Conservation (phyloP, 139 green algal genomes). For the Chlamydomonas asymmetrica region DNA sequence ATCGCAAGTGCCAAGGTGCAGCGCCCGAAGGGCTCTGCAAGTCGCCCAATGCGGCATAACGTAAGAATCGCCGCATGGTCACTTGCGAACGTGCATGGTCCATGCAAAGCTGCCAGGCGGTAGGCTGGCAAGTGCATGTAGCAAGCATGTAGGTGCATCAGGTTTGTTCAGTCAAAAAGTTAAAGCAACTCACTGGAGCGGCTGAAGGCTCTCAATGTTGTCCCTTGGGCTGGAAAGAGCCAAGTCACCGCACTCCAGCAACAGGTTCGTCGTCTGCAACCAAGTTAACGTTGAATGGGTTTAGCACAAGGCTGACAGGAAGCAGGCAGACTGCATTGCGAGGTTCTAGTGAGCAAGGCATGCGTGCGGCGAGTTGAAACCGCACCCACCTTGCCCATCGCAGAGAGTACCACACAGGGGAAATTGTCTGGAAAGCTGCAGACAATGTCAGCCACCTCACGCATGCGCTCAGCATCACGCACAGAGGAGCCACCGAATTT, state of each 20-base stretch:
- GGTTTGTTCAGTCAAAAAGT: too few species aligned
- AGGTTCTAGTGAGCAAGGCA: not conserved
- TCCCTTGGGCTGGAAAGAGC: slow-evolving; percentile 64
- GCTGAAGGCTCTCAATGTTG: slow-evolving; percentile 53
- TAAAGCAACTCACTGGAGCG: slow-evolving; percentile 61
- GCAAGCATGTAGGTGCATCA: too few species aligned
- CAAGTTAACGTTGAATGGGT: too few species aligned
- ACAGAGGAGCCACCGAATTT: slow-evolving; percentile 98
- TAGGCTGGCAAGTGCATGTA: too few species aligned
- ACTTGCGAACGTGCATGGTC: too few species aligned
- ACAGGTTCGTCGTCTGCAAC: slow-evolving; percentile 92
- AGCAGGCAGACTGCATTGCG: too few species aligned
- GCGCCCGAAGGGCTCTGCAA: slow-evolving; percentile 67
- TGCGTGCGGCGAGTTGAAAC: not conserved
- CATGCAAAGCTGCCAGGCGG: not conserved
- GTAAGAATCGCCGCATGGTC: too few species aligned
- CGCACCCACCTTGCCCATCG: slow-evolving; percentile 93
- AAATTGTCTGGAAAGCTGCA: slow-evolving; percentile 82
- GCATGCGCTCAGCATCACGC: slow-evolving; percentile 83
- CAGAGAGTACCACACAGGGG: slow-evolving; percentile 92
- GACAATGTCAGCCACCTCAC: slow-evolving; percentile 93
- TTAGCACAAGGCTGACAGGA: too few species aligned
- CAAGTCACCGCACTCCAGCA: slow-evolving; percentile 84
- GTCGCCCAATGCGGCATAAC: too few species aligned
- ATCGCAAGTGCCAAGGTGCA: slow-evolving; percentile 73